Evolutionary conservation across 73 alveolate species (phyloP).

Genomic region (Stentor coeruleus): DNA sequence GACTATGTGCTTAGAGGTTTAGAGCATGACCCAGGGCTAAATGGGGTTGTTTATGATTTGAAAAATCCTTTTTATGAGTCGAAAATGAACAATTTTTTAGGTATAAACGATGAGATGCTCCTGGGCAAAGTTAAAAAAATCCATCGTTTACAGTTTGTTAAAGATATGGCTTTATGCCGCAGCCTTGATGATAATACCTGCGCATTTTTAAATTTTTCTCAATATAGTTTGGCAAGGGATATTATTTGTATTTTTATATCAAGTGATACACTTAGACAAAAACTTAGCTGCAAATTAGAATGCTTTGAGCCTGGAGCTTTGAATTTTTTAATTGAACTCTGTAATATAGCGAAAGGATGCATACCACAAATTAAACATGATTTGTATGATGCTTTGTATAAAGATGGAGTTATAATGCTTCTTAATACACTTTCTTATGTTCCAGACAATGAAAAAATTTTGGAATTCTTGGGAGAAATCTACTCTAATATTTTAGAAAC

Average conservation of each 20-base stretch:
- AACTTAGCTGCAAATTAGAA: not conserved
- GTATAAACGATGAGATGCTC: not conserved
- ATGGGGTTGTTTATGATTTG: not conserved
- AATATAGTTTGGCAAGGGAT: not conserved
- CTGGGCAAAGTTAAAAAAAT: not conserved
- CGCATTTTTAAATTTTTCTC: not conserved
- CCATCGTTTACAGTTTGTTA: too few relatives aligned
- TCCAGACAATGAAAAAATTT: not conserved
- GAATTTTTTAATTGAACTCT: not conserved
- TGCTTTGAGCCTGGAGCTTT: not conserved
- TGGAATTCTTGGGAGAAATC: not conserved
- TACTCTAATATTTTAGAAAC: not conserved
- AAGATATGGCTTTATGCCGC: not conserved
- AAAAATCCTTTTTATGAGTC: not conserved
- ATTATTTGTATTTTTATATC: too few relatives aligned
- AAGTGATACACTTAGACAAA: not conserved
- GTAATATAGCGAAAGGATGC: not conserved
- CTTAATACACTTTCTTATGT: not conserved
- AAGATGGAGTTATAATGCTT: not conserved
- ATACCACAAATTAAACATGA: not conserved
- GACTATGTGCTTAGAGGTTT: not conserved
- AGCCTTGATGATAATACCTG: not conserved
- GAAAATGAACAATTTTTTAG: too few relatives aligned
- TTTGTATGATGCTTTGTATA: not conserved
- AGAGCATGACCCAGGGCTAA: not conserved